Evolutionary conservation across 306 rosid species (phyloP), one percentile per base, ranked within the genome.

Genomic region (Ochetophila trinervis): DNA sequence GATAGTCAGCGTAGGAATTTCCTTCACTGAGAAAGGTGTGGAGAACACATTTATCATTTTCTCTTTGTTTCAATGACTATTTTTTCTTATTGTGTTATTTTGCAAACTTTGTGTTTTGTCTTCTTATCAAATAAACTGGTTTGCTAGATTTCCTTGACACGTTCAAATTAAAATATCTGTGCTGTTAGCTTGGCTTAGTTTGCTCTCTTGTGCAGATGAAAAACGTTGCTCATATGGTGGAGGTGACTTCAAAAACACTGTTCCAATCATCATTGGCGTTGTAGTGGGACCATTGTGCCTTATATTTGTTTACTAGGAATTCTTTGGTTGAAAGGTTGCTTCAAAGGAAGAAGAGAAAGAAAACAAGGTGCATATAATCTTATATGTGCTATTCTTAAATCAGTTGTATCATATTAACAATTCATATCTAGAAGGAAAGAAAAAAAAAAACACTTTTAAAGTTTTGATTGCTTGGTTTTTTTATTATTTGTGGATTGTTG

Each of bases 251-350:
- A 81, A 57, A 23, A 45, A 70, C 59, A 67, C 49, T 37, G 66
- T 64, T 79, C 57, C 11, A 44, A 59, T 72, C 45, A 64, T 68
- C 22, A 21, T 52, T 57, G 89, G 84, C 32, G 68, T 70, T 40
- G 65, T 69, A 50, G 60, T 59, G 34, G 89, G 87, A 65, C 72
- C 65, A 54, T 70, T 78, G n/a, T 77, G 76, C 76, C 34, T 83
- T 8, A 37, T 74, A 34, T 63, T 81, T 68, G 22, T 77, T 18
- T 75, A 16, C 53, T 75, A 0, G 91, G 88, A 63, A 71, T 88
- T 73, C 75, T 80, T 62, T 68, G 84, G 80, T 81, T 88, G 85
- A 83, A 73, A 74, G 74, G 81, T 52, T 63, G 34, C 74, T 67
- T 80, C 54, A 50, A 40, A 59, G 60, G 65, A 55, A 80, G 59